phyloP scores from a whole-genome alignment of 1,139 yeast species.

The Kodamaea alishanica region DNA sequence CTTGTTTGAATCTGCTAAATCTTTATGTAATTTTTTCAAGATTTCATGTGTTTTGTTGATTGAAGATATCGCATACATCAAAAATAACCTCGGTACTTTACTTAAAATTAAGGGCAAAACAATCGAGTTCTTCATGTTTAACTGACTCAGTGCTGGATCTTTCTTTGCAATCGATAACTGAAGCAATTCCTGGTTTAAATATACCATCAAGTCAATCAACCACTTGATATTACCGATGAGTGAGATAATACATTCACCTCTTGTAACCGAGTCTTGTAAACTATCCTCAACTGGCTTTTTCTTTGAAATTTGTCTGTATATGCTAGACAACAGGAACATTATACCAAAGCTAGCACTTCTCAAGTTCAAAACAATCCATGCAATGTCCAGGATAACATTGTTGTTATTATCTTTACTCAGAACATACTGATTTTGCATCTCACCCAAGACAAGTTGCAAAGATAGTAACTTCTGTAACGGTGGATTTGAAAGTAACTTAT shows the following conservation, averaged over 20 bases:
- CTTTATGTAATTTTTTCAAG: conserved; percentile 43
- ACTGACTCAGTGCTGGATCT: conserved; percentile 20
- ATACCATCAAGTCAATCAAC: conserved; percentile 68
- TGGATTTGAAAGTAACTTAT: conserved; percentile 67
- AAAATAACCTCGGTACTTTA: conserved; percentile 66
- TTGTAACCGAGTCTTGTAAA: conserved; percentile 49
- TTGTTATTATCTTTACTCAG: conserved; percentile 24
- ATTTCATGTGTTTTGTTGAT: conserved; percentile 66
- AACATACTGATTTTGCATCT: conserved; percentile 22
- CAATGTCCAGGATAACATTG: conserved; percentile 52
- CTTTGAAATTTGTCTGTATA: conserved; percentile 54
- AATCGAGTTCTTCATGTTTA: conserved; percentile 32
- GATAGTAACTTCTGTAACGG: conserved; percentile 65
- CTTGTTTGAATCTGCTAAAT: conserved; percentile 39
- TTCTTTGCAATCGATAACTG: conserved; percentile 28
- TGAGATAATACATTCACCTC: conserved; percentile 58
- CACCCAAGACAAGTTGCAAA: conserved; percentile 66
- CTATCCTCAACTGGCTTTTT: conserved; percentile 49
- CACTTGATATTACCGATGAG: conserved; percentile 74
- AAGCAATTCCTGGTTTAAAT: conserved; percentile 64
- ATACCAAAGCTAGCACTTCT: conserved; percentile 71
- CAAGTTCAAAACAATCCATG: conserved; percentile 66
- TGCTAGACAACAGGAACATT: conserved; percentile 65
- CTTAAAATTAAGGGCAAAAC: conserved; percentile 57
- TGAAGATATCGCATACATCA: conserved; percentile 67